Base-by-base conservation (phyloP, 2,329 filamentous ascomycete genomes). In the Thelonectria discophora region DNA sequence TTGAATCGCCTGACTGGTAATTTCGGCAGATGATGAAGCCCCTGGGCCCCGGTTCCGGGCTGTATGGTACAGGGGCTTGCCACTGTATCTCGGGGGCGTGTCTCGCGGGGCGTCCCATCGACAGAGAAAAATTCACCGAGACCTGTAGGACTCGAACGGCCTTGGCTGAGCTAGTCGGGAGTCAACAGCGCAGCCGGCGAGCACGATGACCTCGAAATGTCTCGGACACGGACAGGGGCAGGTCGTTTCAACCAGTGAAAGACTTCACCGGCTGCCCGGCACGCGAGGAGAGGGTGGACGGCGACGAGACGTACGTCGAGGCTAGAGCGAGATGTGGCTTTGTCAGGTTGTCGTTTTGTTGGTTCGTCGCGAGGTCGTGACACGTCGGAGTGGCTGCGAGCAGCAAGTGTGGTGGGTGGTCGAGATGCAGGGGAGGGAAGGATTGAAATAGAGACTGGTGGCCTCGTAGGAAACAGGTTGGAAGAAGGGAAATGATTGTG, bases 341-440 rank as follows among this genome's bases (percentile, higher is more conserved):
- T 27, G 20, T 11, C 12, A 10, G 46, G 30, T 45, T 18, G 39
- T 50, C 15, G 40, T 50, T 30, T 60, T 43, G 57, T 49, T 47
- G 55, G 48, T 40, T 37, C 47, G 48, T 48, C 39, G 56, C 21
- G 27, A 59, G 27, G 40, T 46, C 21, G 58, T 55, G 51, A 60
- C 27, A 43, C 46, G 46, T 20, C 18, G 37, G 32, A 39, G 46
- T 47, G 46, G 46, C 47, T 39, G 55, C 24, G 55, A 27, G 46
- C 40, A 46, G 45, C 47, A 43, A 42, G 37, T 46, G 40, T 32
- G 18, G 30, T 30, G 27, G 24, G 45, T 30, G 7, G 27, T 30
- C 9, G 47, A 17, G 17, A 20, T 27, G 18, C n/a, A 42, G 47
- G 46, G 34, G 45, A 20, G 12, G 46, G 39, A 46, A 46, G 52